A percentile compares a stretch with the other conserved stretches of the same genome.
These are phyloP conservation scores for Aspergillus olivimuriae DNA, from an alignment of 495 filamentous ascomycete genomes.

Conservation along the genomic window DNA sequence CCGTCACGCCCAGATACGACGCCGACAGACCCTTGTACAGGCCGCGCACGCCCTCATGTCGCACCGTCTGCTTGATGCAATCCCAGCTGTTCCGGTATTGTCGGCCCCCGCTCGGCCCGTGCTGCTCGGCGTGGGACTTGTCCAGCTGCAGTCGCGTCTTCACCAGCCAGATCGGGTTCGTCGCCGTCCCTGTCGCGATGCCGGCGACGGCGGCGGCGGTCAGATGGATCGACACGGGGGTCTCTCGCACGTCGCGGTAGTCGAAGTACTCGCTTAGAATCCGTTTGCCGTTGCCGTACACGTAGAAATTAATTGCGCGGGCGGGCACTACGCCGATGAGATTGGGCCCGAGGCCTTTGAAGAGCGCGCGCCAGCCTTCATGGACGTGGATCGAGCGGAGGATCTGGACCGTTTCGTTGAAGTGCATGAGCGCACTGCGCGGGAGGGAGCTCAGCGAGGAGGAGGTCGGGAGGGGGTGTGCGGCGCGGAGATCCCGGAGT, in stretches of 20 bases:
- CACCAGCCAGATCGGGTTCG: constrained; percentile 56
- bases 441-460: constrained; percentile 38
- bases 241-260: constrained; percentile 33
- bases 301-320: constrained; percentile 52
- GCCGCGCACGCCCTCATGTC: constrained; percentile 46
- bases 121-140: constrained; percentile 34
- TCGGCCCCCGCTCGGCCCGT: constrained; percentile 30
- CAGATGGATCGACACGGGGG: constrained; percentile 42
- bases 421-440: constrained; percentile 42
- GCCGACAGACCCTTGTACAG: constrained; percentile 51
- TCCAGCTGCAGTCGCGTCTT: constrained; percentile 56
- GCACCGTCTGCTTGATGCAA: constrained; percentile 47
- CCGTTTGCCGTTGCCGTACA: constrained; percentile 53
- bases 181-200: constrained; percentile 52
- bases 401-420: constrained; percentile 52
- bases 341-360: constrained; percentile 54
- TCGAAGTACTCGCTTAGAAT: constrained; percentile 42
- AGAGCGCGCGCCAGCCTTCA: constrained; percentile 53
- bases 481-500: constrained; percentile 38
- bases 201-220: constrained; percentile 47
- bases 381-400: constrained; percentile 44
- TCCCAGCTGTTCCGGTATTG: constrained; percentile 51
- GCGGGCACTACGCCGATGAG: constrained; percentile 53
- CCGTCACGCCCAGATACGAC: constrained; percentile 50
- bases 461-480: constrained; percentile 35